Evolutionary conservation across 1,284 basidiomycete species (phyloP).

Genomic region (Erythrobasidium hasegawianum): DNA sequence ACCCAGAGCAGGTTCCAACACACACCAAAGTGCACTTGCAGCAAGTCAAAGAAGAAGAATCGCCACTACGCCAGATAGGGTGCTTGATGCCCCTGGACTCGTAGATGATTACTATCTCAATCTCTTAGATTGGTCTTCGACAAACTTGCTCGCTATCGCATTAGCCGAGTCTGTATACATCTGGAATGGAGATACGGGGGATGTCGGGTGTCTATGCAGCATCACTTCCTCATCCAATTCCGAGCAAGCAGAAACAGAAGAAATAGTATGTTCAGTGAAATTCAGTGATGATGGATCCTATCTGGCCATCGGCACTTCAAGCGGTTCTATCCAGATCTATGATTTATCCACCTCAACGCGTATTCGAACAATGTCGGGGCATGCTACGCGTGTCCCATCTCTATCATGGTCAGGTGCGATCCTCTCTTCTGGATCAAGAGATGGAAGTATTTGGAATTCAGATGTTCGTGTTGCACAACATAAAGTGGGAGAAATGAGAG

Average conservation of each 20-base stretch:
- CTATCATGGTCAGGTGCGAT: constrained; percentile 83
- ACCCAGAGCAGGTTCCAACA: constrained; percentile 44
- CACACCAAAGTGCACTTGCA: constrained; percentile 45
- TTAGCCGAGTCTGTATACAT: constrained; percentile 77
- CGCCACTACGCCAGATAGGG: constrained; percentile 76
- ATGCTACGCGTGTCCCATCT: constrained; percentile 70
- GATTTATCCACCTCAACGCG: constrained; percentile 76
- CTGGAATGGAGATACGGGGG: constrained; percentile 88
- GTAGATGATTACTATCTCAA: constrained; percentile 98
- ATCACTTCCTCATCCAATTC: constrained; percentile 20
- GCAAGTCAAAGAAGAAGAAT: constrained; percentile 62
- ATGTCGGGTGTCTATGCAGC: constrained; percentile 63
- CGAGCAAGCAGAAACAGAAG: constrained; percentile 43
- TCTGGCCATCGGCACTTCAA: constrained; percentile 78
- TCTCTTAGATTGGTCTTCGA: constrained; percentile 79
- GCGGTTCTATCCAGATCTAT: constrained; percentile 92
- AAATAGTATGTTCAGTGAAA: constrained; percentile 67
- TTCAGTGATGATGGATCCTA: constrained; percentile 85
- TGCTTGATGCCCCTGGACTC: constrained; percentile 91
- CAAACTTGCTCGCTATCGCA: constrained; percentile 83
- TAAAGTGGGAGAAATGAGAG: constrained; percentile 80
- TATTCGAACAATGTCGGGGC: constrained; percentile 81
- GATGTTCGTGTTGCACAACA: constrained; percentile 83
- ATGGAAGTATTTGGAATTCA: constrained; percentile 90
- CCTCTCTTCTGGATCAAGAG: constrained; percentile 79